Base-by-base conservation (phyloP, 768 basidiomycete species). In the Gloeopeniophorella convolvens region DNA sequence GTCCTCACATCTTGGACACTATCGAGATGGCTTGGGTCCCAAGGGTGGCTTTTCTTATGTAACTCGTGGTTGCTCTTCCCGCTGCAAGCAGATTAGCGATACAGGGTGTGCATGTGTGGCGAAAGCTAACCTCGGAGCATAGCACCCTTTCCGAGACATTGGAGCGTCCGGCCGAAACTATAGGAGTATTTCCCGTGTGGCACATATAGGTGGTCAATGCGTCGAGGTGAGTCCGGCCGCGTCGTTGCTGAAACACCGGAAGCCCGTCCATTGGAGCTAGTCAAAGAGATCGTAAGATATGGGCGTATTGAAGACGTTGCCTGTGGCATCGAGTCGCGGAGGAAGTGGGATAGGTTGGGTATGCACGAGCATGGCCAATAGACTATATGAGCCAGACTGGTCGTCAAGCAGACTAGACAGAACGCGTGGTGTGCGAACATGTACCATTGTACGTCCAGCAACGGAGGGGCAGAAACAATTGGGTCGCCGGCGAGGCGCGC, bases 31-130 rank as follows among this genome's bases (percentile, higher is more conserved):
- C 46, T 33, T 48, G 52, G 20, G 47, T 42, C 12, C 52, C 52
- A 21, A 54, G 20, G 23, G 35, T 48, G 24, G 47, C 52, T 10
- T n/a, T 43, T 39, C 52, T 54, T 2, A 54, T 45, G 48, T 54
- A 48, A 36, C 30, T 39, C 11, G 52, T 54, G 7, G 52, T 54
- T 15, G 52, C 52, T 36, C 52, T 54, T 43, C 52, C 52, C 4
- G 52, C 52, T 54, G 9, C n/a, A 24, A 27, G 16, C 10, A 37
- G 13, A 48, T 21, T 5, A 37, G 26, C 8, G 16, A 37, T 12
- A 20, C 28, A 10, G 35, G 5, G 16, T n/a, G 37, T 5, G 33
- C 45, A 9, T 20, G 18, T 2, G 12, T 27, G 23, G 36, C n/a
- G 28, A 39, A n/a, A 15, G 11, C 46, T 21, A 27, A 48, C 52